Evolutionary conservation across 192 early-diverging fungal species (phyloP), one percentile per base, ranked within the genome.

Genomic region (Mortierella claussenii): DNA sequence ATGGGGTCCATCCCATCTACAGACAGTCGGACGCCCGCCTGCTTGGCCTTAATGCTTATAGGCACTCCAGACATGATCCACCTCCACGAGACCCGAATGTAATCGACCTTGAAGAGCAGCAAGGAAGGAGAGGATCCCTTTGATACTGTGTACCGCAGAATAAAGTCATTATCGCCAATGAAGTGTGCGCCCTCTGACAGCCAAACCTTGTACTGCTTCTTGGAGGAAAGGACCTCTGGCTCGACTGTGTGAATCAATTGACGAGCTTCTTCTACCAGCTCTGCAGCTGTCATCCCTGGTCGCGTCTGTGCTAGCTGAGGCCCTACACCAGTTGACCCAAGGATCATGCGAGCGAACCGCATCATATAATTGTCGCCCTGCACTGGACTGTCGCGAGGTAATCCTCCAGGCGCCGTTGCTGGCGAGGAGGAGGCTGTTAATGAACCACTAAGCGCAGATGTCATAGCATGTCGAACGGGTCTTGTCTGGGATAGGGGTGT

Each of bases 21-120:
- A 4, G 33, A 33, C 9, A 37, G 2, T 36, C 6, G 17, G 23
- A 24, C 42, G 1, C 32, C 56, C 26, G 26, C 17, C 13, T 15
- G 27, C 24, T 9, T 62, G n/a, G 43, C 20, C 37, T 28, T 48
- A 34, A 48, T 18, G 23, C 9, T 36, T 7, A 21, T 44, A 27
- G 56, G 70, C 0, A 59, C 34, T 7, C 73, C 73, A 23, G 64
- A 66, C 0, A 53, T 17, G 21, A 76, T 51, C 64, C 64, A 76
- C 17, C 45, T 60, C 73, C 73, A 76, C 11, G 73, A 66, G 5
- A 53, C 73, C 1, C 73, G 56, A 20, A 76, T 76, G 21, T 57
- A 76, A 45, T 76, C 65, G 9, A 76, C 59, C 30, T 54, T 51
- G 40, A 75, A 47, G 15, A 43, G 18, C 33, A 57, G 33, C 23